Conservation (phyloP, 2,329 filamentous ascomycete genomes). For the Talaromyces pinophilus region DNA sequence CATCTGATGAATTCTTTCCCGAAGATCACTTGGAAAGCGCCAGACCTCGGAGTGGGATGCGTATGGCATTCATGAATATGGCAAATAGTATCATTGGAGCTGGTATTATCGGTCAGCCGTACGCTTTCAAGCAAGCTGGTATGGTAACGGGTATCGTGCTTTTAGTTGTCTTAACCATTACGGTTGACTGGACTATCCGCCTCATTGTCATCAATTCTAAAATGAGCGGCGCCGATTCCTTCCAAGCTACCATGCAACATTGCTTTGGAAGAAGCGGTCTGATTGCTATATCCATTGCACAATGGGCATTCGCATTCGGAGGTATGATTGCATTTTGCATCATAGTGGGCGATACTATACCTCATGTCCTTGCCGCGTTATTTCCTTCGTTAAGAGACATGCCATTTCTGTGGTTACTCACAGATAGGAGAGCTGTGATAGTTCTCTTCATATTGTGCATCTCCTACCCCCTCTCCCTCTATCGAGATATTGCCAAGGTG, state of each 20-base stretch:
- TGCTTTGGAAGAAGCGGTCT: constrained; percentile 89
- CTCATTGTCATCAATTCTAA: constrained; percentile 98
- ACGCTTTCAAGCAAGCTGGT: constrained; percentile 92
- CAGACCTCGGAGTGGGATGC: constrained; percentile 80
- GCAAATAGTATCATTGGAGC: constrained; percentile 93
- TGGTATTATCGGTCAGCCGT: constrained; percentile 80
- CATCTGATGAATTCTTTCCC: constrained; percentile 56
- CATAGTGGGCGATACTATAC: constrained; percentile 95
- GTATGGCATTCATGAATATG: constrained; percentile 98
- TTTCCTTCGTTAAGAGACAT: constrained; percentile 74
- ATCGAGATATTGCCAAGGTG: constrained; percentile 96
- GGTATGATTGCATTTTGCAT: constrained; percentile 99
- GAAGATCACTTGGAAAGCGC: constrained; percentile 62
- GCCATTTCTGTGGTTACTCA: constrained; percentile 78
- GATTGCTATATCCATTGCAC: constrained; percentile 85
- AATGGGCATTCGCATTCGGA: constrained; percentile 98
- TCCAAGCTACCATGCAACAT: constrained; percentile 92
- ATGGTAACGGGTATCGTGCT: constrained; percentile 77
- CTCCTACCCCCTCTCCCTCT: constrained; percentile 88
- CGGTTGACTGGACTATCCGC: constrained; percentile 96
- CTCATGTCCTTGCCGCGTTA: constrained; percentile 78
- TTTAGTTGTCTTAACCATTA: constrained; percentile 74
- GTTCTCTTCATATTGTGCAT: constrained; percentile 82
- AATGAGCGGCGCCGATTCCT: constrained; percentile 87
- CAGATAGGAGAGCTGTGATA: constrained; percentile 80